Evolutionary conservation across 139 green algal genomes (phyloP).

Genomic region (Haematococcus sp.): DNA sequence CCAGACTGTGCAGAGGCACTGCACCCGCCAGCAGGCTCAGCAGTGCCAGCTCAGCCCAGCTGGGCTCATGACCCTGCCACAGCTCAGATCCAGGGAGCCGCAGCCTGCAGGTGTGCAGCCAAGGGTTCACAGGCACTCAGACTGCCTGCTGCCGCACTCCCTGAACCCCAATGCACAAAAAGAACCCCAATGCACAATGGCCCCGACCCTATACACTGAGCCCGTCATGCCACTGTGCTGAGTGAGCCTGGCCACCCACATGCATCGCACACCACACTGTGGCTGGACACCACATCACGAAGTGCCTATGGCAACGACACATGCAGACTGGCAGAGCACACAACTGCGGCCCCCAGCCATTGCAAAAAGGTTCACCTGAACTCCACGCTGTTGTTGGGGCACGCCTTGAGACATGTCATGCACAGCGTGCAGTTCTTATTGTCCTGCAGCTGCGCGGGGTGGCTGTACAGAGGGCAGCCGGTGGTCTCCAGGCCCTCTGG

Average conservation of each 20-base stretch:
- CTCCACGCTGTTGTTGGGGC: conserved; percentile 56
- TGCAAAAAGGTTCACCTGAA: conserved; percentile 18
- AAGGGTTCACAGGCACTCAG: background rate
- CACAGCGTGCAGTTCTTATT: conserved; percentile 79
- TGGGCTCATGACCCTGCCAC: conserved; percentile 58
- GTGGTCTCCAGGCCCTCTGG: conserved; percentile 32
- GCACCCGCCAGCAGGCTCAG: conserved; percentile 74
- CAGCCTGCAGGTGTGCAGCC: conserved; percentile 29
- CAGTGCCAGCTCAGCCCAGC: conserved; percentile 54
- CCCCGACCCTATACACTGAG: too few species aligned
- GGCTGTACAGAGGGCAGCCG: conserved; percentile 74
- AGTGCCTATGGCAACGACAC: too few species aligned
- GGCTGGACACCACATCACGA: too few species aligned
- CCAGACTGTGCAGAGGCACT: conserved; percentile 59
- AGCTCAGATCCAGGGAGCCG: conserved; percentile 61
- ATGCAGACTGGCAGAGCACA: too few species aligned
- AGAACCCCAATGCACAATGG: too few species aligned
- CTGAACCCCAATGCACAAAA: background rate
- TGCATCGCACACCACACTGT: too few species aligned
- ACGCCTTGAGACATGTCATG: conserved; percentile 69
- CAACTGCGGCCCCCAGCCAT: too few species aligned
- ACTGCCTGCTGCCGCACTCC: background rate
- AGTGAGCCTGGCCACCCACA: background rate
- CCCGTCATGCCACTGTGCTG: too few species aligned
- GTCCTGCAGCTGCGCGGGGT: conserved; percentile 74